phyloP scores from a whole-genome alignment of 1,139 yeast species.

The Nakaseomyces uthaithaninus region DNA sequence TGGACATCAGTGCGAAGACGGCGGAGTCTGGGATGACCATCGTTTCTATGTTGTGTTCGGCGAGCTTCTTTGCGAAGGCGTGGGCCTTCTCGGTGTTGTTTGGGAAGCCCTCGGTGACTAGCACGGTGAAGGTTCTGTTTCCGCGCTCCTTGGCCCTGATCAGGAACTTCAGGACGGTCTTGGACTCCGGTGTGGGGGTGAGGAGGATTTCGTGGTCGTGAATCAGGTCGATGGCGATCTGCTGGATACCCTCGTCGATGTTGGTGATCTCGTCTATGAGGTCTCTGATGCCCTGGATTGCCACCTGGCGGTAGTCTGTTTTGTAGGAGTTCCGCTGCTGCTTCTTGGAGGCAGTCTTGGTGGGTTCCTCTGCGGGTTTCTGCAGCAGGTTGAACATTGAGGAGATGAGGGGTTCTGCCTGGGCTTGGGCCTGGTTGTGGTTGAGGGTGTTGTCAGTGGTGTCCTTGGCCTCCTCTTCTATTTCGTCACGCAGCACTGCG shows the following conservation, averaged over 20 bases:
- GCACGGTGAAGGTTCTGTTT: conserved; percentile 84
- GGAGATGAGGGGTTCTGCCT: conserved; percentile 55
- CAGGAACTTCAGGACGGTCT: conserved; percentile 79
- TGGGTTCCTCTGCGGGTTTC: conserved; percentile 35
- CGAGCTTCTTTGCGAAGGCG: conserved; percentile 66
- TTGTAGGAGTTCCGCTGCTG: conserved; percentile 28
- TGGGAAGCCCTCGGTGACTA: conserved; percentile 89
- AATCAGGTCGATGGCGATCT: conserved; percentile 84
- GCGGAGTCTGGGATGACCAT: conserved; percentile 90
- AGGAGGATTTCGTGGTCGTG: conserved; percentile 88
- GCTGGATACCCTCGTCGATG: conserved; percentile 84
- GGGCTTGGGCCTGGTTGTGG: conserved; percentile 29
- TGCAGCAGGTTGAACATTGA: conserved; percentile 84
- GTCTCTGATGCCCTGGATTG: conserved; percentile 90
- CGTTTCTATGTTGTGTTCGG: conserved; percentile 82
- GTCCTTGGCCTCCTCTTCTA: conserved; percentile 43
- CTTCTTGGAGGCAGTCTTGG: conserved; percentile 22
- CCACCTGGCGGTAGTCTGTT: conserved; percentile 70
- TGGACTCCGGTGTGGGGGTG: conserved; percentile 90
- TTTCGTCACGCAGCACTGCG: conserved; percentile 81
- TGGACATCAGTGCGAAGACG: conserved; percentile 90
- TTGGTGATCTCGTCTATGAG: conserved; percentile 85
- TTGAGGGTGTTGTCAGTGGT: conserved; percentile 23
- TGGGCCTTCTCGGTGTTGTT: conserved; percentile 73
- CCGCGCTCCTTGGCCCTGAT: conserved; percentile 64